These are phyloP conservation scores for Marchantia polymorpha DNA, from an alignment of 225 moss, liverwort and hornwort species.

Conservation along the genomic window DNA sequence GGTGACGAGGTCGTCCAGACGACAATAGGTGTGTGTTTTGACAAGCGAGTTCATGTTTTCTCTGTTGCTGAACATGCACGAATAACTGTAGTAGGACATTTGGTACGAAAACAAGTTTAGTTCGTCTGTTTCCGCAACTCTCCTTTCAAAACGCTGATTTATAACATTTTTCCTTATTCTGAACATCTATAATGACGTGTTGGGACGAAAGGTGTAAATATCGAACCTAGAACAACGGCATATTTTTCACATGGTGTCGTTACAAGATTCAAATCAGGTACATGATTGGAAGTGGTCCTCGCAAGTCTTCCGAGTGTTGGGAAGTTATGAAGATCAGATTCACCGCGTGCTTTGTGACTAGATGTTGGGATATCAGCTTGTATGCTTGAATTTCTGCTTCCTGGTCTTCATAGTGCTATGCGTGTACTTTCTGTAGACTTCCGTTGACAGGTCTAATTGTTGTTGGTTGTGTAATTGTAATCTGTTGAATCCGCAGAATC, in stretches of 20 bases:
- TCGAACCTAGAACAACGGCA: conserved; percentile 43
- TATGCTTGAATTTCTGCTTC: neutral
- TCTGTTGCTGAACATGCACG: neutral
- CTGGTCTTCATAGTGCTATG: neutral
- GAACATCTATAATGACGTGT: neutral
- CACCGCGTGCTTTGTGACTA: neutral
- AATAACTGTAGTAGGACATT: neutral
- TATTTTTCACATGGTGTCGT: conserved; percentile 62
- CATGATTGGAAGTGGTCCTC: neutral
- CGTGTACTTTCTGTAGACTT: neutral
- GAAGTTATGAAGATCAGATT: neutral
- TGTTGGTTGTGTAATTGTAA: neutral
- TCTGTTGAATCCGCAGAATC: conserved; percentile 22
- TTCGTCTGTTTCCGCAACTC: neutral
- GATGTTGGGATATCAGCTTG: neutral
- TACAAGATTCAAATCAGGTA: conserved; percentile 82
- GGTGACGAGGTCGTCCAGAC: conserved; percentile 67
- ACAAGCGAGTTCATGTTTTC: neutral
- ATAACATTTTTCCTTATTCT: neutral
- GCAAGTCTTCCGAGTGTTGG: neutral
- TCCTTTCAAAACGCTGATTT: neutral
- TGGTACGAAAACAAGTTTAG: neutral
- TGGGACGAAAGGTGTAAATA: conserved; percentile 51
- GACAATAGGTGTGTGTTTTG: conserved; percentile 53
- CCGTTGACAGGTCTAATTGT: no score